A percentile compares a stretch with the other conserved stretches of the same genome.
phyloP scores from a whole-genome alignment of 805 yeast genomes.

The Candida hispaniensis region DNA sequence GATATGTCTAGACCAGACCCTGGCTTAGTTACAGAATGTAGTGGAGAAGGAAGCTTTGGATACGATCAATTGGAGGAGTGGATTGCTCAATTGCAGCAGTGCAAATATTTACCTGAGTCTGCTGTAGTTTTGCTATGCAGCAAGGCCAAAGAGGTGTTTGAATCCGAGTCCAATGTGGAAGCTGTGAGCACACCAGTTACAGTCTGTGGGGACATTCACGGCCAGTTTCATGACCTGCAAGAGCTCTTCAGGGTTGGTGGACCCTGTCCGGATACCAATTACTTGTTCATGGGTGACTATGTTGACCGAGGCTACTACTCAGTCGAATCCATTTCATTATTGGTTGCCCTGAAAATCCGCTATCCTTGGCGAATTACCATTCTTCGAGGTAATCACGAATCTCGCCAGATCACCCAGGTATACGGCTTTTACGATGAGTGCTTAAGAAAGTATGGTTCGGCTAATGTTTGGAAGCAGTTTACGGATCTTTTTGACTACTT shows the following conservation, averaged over 20 bases:
- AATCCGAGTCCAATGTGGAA: slow-evolving; percentile 84
- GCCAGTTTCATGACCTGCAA: slow-evolving; percentile 91
- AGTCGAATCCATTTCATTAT: slow-evolving; percentile 80
- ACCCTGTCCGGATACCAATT: slow-evolving; percentile 84
- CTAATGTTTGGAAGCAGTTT: slow-evolving; percentile 86
- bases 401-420: slow-evolving; percentile 92
- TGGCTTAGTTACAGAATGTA: too few species aligned
- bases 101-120: slow-evolving; percentile 72
- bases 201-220: slow-evolving; percentile 93
- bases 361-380: slow-evolving; percentile 87
- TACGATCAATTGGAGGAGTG: slow-evolving; percentile 67
- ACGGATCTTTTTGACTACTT: slow-evolving; percentile 87
- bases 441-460: slow-evolving; percentile 81
- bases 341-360: slow-evolving; percentile 86
- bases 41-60: too few species aligned
- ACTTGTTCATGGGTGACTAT: slow-evolving; percentile 83
- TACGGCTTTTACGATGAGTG: slow-evolving; percentile 95
- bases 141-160: slow-evolving; percentile 71
- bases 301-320: slow-evolving; percentile 85
- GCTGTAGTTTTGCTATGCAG: slow-evolving; percentile 73
- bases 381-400: slow-evolving; percentile 89
- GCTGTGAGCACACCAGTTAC: slow-evolving; percentile 94
- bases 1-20: too few species aligned
- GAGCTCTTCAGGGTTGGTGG: slow-evolving; percentile 91
- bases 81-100: slow-evolving; percentile 68